These are phyloP conservation scores for Paecilomyces niveus DNA, from an alignment of 2,329 filamentous ascomycete species.

Conservation along the genomic window DNA sequence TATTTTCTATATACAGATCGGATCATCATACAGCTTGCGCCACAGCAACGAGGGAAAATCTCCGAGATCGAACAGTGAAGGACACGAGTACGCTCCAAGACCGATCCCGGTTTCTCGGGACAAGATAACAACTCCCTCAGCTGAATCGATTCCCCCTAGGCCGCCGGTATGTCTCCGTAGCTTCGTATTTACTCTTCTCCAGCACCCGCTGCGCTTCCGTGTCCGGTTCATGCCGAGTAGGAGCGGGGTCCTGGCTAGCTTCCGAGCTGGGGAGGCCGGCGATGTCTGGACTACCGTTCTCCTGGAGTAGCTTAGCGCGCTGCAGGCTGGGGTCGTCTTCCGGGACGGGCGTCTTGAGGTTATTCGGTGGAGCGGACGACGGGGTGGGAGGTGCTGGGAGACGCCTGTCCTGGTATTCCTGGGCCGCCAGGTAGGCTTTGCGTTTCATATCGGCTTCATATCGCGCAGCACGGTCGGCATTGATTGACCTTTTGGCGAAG, in stretches of 20 bases:
- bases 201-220: slow-evolving; percentile 58
- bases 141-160: slow-evolving; percentile 80
- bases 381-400: slow-evolving; percentile 14
- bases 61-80: not conserved
- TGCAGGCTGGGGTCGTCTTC: slow-evolving; percentile 23
- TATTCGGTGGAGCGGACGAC: not conserved
- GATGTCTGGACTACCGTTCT: slow-evolving; percentile 32
- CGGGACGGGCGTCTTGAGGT: slow-evolving; percentile 9
- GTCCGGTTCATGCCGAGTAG: slow-evolving; percentile 71
- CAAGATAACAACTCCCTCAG: slow-evolving; percentile 30
- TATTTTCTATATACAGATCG: not conserved
- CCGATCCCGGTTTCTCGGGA: not conserved
- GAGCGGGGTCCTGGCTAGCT: slow-evolving; percentile 71
- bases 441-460: slow-evolving; percentile 64
- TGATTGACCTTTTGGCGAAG: slow-evolving; percentile 92
- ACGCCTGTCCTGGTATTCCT: slow-evolving; percentile 28
- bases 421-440: slow-evolving; percentile 29
- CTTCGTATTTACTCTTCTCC: slow-evolving; percentile 90
- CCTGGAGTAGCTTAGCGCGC: slow-evolving; percentile 24
- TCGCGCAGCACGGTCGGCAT: slow-evolving; percentile 72
- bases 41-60: not conserved
- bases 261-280: slow-evolving; percentile 65
- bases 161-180: slow-evolving; percentile 64
- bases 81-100: not conserved
- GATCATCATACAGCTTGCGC: not conserved